Base-by-base conservation (phyloP, 2,329 filamentous ascomycete species). In the Alternaria burnsii region DNA sequence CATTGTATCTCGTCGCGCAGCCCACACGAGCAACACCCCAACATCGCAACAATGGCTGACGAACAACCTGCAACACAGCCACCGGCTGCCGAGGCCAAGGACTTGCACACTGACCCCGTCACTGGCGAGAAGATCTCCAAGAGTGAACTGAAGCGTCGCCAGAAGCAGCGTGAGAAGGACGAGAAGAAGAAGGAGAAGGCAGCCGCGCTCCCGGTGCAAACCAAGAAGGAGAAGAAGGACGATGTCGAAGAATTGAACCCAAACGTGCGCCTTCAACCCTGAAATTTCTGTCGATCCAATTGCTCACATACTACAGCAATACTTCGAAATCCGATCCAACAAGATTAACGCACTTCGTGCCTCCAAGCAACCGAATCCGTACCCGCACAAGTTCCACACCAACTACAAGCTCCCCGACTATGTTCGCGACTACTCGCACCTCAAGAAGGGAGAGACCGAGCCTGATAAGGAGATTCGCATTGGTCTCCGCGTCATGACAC, bases 241-340 rank as follows among this genome's bases (percentile, higher is more conserved):
- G 88, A 91, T 63, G 91, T 93, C 75, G 83, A 82, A 22, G 91
- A 97, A 77, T 78, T 92, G 74, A 91, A 88, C 69, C 89, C 89
- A 44, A 92, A 92, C 77, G 89, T 91, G 75, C 76, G 50, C 3
- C 7, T 14, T 24, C 24, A 32, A 16, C 5, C 18, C 7, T 2
- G 11, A 76, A 85, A 30, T 18, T 9, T 16, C 75, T 77, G 22
- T 47, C 5, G 40, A 7, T 1, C 14, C 11, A 10, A 10, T 8
- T 52, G 44, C 63, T 72, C 30, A 75, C 68, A 41, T 24, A 58
- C 28, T 28, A 14, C 73, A 91, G 88, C 89, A 92, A 89, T 99
- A 98, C 85, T 97, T 97, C 78, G 95, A 99, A 83, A 96, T 98
- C 77, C 91, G 95, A 65, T 96, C 91, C 74, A 88, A 92, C 70